Evolutionary conservation across 2,329 filamentous ascomycete genomes (phyloP).

Genomic region (Xylariaceae sp.): DNA sequence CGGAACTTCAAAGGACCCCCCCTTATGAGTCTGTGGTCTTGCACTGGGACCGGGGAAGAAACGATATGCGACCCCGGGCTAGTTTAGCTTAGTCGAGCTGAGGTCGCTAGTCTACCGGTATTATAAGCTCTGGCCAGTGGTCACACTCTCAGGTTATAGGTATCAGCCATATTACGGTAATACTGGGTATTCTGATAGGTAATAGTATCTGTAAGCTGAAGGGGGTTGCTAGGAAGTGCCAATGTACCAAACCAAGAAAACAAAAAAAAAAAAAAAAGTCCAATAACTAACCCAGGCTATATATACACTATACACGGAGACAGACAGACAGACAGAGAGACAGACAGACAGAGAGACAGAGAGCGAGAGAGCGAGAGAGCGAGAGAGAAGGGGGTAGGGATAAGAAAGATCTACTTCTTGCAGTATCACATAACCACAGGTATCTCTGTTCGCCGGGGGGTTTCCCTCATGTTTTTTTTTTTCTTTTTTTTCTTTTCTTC

Average conservation of each 20-base stretch:
- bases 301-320: no score
- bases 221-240: conserved; percentile 12
- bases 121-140: conserved; percentile 4
- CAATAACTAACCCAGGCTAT: no score
- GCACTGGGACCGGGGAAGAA: conserved; percentile 20
- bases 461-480: background rate
- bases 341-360: no score
- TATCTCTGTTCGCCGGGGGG: background rate
- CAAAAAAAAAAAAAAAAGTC: no score
- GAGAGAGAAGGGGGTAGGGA: background rate
- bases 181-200: conserved; percentile 9
- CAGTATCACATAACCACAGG: conserved; percentile 1
- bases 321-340: no score
- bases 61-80: conserved; percentile 24
- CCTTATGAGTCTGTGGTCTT: conserved; percentile 25
- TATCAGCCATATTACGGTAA: conserved; percentile 11
- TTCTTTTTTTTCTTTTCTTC: background rate
- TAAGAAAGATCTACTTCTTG: background rate
- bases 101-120: conserved; percentile 20
- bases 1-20: conserved; percentile 18
- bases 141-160: conserved; percentile 13
- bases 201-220: conserved; percentile 7
- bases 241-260: conserved; percentile 9
- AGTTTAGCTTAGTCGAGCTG: conserved; percentile 29
- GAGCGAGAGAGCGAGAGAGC: background rate